Base-by-base conservation (phyloP, 2,329 filamentous ascomycete species). In the Talaromyces sp. region DNA sequence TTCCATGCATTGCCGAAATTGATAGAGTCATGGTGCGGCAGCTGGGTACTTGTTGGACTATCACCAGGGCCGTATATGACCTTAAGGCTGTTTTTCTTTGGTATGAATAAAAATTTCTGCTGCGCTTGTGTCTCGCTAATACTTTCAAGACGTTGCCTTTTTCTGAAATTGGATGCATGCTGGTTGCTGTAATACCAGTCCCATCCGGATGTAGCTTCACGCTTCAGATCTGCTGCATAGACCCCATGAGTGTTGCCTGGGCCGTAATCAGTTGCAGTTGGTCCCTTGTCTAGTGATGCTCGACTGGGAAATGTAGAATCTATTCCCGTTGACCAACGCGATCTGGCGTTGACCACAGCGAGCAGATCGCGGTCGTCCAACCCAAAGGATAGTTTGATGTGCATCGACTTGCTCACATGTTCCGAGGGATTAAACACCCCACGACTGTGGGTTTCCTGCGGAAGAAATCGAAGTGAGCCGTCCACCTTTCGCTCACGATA, bases 221-320 rank as follows among this genome's bases (percentile, higher is more conserved):
- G 74, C 57, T 76, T 69, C 44, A 78, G 63, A 28, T 75, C 72
- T 44, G 75, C 76, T 22, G 75, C 71, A 4, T 73, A 69, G 61
- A 78, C 71, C 19, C 78, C 82, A 66, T 79, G 78, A 13, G 77
- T 79, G 54, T 64, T 72, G 60, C 65, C 76, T 67, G 71, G 82
- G 62, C 63, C 75, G 71, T 68, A 80, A 69, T 66, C 67, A 58
- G 63, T 65, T 63, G 58, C 36, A 64, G 60, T 65, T 67, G 65
- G 63, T n/a, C 17, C 65, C 57, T 64, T 64, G 54, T 73, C 68
- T 63, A 79, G 65, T 17, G 72, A 74, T 44, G 68, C 67, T 10
- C 80, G 77, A 60, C 74, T 79, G 4, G 84, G 85, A 49, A 86
- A 74, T 3, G 80, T 80, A 11, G 78, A 74, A 63, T 86, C 80